Conservation (phyloP, 2,329 filamentous ascomycete species). For the Ophiostoma australiae region DNA sequence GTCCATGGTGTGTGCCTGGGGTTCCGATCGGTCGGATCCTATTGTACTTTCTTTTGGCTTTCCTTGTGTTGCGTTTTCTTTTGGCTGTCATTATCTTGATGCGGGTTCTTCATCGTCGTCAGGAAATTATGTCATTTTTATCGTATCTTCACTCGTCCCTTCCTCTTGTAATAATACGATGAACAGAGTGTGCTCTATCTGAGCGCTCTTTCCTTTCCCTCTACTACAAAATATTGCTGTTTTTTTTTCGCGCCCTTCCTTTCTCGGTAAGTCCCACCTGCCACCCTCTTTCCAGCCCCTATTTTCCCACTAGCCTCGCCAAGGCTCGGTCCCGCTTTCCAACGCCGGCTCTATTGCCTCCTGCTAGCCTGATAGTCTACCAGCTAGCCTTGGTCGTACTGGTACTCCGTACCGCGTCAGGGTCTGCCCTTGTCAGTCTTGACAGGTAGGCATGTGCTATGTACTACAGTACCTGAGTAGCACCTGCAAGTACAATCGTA, state of each 20-base stretch:
- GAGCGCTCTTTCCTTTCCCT: background rate
- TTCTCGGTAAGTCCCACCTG: background rate
- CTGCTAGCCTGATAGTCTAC: too few species aligned
- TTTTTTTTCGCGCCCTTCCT: background rate
- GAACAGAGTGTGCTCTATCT: too few species aligned
- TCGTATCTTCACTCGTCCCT: background rate
- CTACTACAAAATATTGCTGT: background rate
- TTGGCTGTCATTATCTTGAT: background rate
- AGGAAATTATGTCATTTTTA: background rate
- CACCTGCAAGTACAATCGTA: background rate
- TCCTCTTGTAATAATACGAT: too few species aligned
- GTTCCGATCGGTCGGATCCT: background rate
- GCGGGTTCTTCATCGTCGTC: background rate
- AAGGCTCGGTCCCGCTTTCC: constrained; percentile 7
- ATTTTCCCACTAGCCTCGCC: background rate
- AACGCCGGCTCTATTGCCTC: background rate
- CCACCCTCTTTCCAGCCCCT: background rate
- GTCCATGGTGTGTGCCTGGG: background rate
- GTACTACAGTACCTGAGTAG: background rate
- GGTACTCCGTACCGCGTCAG: background rate
- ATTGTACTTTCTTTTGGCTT: background rate
- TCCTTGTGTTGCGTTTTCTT: background rate
- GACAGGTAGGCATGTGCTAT: background rate
- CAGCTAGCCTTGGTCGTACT: background rate
- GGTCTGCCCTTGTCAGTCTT: background rate